Evolutionary conservation across 2,329 filamentous ascomycete species (phyloP).

Genomic region (Hortaea werneckii): DNA sequence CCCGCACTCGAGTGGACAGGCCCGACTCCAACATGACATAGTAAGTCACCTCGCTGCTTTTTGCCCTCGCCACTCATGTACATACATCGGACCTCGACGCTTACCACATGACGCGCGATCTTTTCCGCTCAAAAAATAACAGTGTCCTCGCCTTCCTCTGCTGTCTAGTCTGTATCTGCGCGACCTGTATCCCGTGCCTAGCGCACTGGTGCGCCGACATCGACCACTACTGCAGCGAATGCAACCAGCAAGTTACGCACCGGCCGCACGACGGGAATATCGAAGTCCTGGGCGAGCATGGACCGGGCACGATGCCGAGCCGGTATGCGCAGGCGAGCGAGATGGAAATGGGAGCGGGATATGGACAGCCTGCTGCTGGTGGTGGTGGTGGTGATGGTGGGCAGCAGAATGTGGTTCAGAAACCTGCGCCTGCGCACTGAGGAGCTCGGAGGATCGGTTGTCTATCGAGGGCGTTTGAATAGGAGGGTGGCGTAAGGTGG

Average conservation of each 20-base stretch:
- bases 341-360: neutral
- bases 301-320: neutral
- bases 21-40: constrained; percentile 3
- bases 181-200: constrained; percentile 6
- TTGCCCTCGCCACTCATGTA: neutral
- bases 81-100: too few species aligned
- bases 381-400: too few species aligned
- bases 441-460: too few species aligned
- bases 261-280: constrained; percentile 1
- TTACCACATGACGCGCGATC: too few species aligned
- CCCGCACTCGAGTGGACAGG: constrained; percentile 2
- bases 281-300: neutral
- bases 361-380: too few species aligned
- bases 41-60: neutral
- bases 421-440: too few species aligned
- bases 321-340: neutral
- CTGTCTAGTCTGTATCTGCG: constrained; percentile 8
- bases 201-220: constrained; percentile 4
- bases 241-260: constrained; percentile 3
- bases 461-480: too few species aligned
- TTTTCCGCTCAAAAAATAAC: too few species aligned
- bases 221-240: constrained; percentile 7
- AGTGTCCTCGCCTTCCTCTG: constrained; percentile 6
- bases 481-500: too few species aligned
- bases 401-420: too few species aligned